These are phyloP conservation scores for Phialophora macrospora DNA, from an alignment of 2,329 filamentous ascomycete genomes.

Conservation along the genomic window DNA sequence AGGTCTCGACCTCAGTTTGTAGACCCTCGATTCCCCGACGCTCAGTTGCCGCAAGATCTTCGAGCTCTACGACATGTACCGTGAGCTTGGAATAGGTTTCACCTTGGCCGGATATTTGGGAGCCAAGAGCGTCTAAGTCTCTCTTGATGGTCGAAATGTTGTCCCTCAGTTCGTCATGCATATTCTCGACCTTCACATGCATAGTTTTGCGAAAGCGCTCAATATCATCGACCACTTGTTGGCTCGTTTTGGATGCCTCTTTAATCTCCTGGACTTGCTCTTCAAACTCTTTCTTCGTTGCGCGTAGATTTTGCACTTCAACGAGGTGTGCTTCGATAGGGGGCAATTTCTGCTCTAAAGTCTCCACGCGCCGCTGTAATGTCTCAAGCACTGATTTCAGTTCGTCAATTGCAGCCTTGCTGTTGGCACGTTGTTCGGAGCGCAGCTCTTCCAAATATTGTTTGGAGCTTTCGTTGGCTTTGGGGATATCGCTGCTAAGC, in stretches of 20 bases:
- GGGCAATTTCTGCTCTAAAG: not conserved
- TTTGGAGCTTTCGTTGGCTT: not conserved
- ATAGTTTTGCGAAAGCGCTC: slow-evolving; percentile 8
- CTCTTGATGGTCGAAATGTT: not conserved
- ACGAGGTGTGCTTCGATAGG: not conserved
- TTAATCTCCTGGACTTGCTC: slow-evolving; percentile 3
- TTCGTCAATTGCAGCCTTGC: not conserved
- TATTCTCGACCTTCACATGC: slow-evolving; percentile 9
- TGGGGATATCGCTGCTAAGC: not conserved
- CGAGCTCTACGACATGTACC: not conserved
- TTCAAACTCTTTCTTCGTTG: not conserved
- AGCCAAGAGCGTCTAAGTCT: not conserved
- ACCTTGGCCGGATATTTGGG: not conserved
- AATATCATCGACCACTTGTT: not conserved
- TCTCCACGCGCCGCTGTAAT: not conserved
- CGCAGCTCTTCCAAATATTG: not conserved
- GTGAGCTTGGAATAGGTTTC: not conserved
- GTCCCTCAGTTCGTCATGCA: slow-evolving; percentile 4
- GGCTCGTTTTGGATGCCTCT: not conserved
- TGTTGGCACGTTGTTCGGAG: not conserved
- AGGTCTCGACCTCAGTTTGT: not conserved
- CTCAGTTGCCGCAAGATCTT: not conserved
- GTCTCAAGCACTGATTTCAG: not conserved
- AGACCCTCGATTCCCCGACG: not conserved
- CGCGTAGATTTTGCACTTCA: not conserved